Evolutionary conservation across 2,329 filamentous ascomycete genomes (phyloP).

Genomic region (Calonectria fujianensis): DNA sequence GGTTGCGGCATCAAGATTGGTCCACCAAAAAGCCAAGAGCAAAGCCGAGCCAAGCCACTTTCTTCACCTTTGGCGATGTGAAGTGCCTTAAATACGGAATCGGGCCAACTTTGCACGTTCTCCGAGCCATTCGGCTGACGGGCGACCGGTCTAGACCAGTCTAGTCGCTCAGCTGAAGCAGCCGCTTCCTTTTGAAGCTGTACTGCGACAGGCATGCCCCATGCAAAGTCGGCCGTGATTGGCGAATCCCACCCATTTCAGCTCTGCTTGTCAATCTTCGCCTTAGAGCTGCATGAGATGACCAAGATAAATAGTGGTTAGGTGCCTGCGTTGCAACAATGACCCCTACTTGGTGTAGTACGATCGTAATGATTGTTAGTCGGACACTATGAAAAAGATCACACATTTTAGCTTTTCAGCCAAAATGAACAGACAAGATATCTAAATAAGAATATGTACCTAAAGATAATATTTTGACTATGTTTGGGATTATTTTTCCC

Average conservation of each 20-base stretch:
- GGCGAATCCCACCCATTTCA: background rate
- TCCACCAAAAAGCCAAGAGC: constrained; percentile 7
- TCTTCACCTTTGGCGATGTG: background rate
- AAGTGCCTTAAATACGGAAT: background rate
- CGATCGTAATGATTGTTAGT: background rate
- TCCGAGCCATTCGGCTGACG: background rate
- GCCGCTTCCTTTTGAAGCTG: constrained; percentile 12
- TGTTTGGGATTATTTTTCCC: too few species aligned
- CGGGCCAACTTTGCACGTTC: background rate
- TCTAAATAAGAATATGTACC: too few species aligned
- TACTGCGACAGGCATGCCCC: constrained; percentile 1
- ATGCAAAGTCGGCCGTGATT: background rate
- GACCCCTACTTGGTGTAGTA: background rate
- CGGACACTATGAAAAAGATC: background rate
- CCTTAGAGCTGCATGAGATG: background rate
- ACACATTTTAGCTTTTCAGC: too few species aligned
- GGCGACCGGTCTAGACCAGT: constrained; percentile 15
- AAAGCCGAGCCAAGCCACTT: constrained; percentile 10
- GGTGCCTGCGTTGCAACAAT: background rate
- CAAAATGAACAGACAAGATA: too few species aligned
- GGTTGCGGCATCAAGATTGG: constrained; percentile 17
- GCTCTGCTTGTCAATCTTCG: background rate
- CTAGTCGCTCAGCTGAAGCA: constrained; percentile 22
- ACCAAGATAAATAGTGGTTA: background rate
- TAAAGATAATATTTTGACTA: too few species aligned